Percentiles rank a stretch among this genome's conserved stretches.
Evolutionary conservation across 768 basidiomycete genomes (phyloP).

Genomic region (Collybia nuda): DNA sequence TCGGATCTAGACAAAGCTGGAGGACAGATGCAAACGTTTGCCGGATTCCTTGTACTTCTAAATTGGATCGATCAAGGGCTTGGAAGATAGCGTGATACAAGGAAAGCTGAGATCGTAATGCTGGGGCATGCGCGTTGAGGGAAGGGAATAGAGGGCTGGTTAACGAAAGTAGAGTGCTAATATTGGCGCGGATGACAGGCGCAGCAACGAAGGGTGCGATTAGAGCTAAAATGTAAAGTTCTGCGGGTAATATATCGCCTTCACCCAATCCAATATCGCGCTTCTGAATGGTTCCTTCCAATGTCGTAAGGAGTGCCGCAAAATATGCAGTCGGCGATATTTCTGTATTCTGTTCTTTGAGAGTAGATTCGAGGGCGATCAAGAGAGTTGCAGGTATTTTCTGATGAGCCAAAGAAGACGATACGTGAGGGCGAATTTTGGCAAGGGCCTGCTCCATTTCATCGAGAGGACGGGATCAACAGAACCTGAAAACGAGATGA

Average conservation of each 20-base stretch:
- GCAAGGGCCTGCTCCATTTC: constrained; percentile 66
- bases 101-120: constrained; percentile 83
- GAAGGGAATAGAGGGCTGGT: constrained; percentile 79
- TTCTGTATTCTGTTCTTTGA: constrained; percentile 67
- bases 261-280: constrained; percentile 51
- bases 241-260: constrained; percentile 78
- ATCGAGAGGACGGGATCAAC: neutral
- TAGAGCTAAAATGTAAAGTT: constrained; percentile 80
- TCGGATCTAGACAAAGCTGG: constrained; percentile 78
- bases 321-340: constrained; percentile 89
- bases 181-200: constrained; percentile 79
- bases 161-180: constrained; percentile 67
- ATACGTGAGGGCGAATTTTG: constrained; percentile 86
- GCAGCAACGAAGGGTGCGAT: constrained; percentile 74
- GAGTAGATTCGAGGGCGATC: constrained; percentile 79
- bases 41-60: constrained; percentile 67
- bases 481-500: too few relatives aligned
- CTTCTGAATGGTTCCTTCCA: constrained; percentile 75
- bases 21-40: constrained; percentile 86
- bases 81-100: constrained; percentile 69
- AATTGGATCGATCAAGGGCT: constrained; percentile 68
- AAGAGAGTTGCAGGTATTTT: constrained; percentile 87
- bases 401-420: constrained; percentile 82
- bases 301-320: constrained; percentile 83
- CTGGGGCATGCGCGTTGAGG: constrained; percentile 64